Evolutionary conservation across 2,329 filamentous ascomycete species (phyloP).

Genomic region (Pseudogymnoascus sp.): DNA sequence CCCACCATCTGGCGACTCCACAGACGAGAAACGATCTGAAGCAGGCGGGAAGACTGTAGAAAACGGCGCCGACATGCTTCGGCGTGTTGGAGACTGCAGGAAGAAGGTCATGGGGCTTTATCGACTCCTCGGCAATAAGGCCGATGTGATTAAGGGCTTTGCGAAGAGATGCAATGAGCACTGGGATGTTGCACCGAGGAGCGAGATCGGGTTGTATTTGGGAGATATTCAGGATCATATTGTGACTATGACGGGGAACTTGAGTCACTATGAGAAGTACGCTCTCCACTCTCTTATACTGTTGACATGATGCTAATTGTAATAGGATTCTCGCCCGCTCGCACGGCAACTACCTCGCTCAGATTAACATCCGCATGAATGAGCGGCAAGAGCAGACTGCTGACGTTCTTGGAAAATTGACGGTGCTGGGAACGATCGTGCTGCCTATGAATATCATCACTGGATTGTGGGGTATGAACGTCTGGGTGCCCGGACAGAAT

Average conservation of each 20-base stretch:
- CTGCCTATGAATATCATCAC: slow-evolving; percentile 99
- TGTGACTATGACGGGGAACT: slow-evolving; percentile 94
- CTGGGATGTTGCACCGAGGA: slow-evolving; percentile 91
- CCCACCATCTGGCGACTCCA: slow-evolving; percentile 34
- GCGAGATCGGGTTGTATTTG: slow-evolving; percentile 93
- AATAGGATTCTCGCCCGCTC: slow-evolving; percentile 77
- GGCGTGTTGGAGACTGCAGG: slow-evolving; percentile 84
- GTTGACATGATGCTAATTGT: slow-evolving; percentile 16
- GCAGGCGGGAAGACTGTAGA: slow-evolving; percentile 36
- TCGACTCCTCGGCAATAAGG: slow-evolving; percentile 88
- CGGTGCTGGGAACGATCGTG: slow-evolving; percentile 93
- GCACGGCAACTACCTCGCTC: slow-evolving; percentile 95
- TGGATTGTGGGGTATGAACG: slow-evolving; percentile 98
- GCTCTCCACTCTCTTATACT: slow-evolving; percentile 28
- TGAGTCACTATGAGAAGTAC: slow-evolving; percentile 93
- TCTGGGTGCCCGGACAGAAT: slow-evolving; percentile 88
- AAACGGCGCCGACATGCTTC: slow-evolving; percentile 72
- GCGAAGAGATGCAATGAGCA: slow-evolving; percentile 97
- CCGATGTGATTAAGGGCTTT: slow-evolving; percentile 98
- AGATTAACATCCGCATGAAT: slow-evolving; percentile 99
- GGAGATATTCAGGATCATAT: slow-evolving; percentile 99
- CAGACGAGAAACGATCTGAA: slow-evolving; percentile 41
- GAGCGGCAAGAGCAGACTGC: slow-evolving; percentile 93
- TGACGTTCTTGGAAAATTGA: slow-evolving; percentile 89
- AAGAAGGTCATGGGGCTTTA: slow-evolving; percentile 98